phyloP scores from a whole-genome alignment of 2,329 filamentous ascomycete genomes.

The Acrodontium crateriforme region DNA sequence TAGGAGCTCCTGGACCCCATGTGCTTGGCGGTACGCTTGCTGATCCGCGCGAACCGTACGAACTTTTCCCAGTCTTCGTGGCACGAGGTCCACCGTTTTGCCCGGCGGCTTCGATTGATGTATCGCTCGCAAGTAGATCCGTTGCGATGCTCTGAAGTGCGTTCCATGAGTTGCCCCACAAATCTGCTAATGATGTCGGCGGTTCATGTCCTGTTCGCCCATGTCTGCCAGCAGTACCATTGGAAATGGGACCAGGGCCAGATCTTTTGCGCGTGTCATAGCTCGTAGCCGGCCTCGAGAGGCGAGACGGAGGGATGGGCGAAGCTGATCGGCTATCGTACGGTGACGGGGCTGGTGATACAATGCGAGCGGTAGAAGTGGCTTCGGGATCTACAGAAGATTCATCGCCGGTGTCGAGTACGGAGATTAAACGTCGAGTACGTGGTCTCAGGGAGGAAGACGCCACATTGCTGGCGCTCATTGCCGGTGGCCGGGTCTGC shows the following conservation, averaged over 20 bases:
- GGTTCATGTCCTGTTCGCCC: slow-evolving; percentile 9
- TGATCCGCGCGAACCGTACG: slow-evolving; percentile 6
- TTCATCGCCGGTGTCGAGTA: slow-evolving; percentile 31
- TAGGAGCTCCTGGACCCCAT: slow-evolving; percentile 32
- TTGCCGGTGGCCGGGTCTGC: too few species aligned
- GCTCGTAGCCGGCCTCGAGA: slow-evolving; percentile 8
- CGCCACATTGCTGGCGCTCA: slow-evolving; percentile 22
- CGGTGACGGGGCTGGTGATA: not conserved
- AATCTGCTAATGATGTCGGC: slow-evolving; percentile 24
- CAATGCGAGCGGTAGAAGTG: slow-evolving; percentile 17
- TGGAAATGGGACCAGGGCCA: not conserved
- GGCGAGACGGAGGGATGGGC: slow-evolving; percentile 27
- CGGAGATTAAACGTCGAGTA: slow-evolving; percentile 33
- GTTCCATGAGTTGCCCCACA: slow-evolving; percentile 37
- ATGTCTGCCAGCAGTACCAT: slow-evolving; percentile 5
- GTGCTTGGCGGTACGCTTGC: slow-evolving; percentile 29
- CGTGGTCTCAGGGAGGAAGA: slow-evolving; percentile 32
- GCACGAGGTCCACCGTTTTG: slow-evolving; percentile 13
- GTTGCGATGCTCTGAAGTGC: slow-evolving; percentile 36
- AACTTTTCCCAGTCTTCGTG: slow-evolving; percentile 17
- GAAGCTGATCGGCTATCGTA: slow-evolving; percentile 27
- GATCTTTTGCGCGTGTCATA: slow-evolving; percentile 4
- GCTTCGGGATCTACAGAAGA: slow-evolving; percentile 21
- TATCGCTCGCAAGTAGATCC: slow-evolving; percentile 32
- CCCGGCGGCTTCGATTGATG: slow-evolving; percentile 6